Evolutionary conservation across 148 eudicot genomes (phyloP), one percentile per base, ranked within the genome.

Genomic region (Linanthus parryae): DNA sequence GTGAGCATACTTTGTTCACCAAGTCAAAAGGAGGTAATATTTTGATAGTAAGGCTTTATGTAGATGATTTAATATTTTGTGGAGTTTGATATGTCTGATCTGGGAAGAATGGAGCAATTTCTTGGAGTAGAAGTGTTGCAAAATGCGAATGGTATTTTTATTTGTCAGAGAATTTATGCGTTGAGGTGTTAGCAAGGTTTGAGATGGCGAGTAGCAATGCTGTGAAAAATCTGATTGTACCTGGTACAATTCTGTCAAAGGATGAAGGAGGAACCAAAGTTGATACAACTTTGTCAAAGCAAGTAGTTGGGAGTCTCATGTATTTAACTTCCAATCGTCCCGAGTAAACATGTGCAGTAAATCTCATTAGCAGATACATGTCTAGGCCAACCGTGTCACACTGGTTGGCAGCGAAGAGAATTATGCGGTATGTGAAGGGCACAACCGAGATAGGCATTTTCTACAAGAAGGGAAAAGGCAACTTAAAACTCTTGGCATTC

Each of bases 81-180:
- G 7, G 22, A 56, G 20, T 56, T 56, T 41, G 61, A 40, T 10
- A 56, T 56, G 61, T 22, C 61, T 40, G 61, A 56, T 56, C 14
- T 56, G 20, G 61, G 45, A 15, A 37, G 19, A 24, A 54, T 54
- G 59, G 11, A 21, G 11, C 24, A 54, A 7, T 54, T 54, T 25
- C 34, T 40, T 3, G 50, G 34, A 3, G 26, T 56, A 3, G 61
- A 56, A 26, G 61, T 56, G 14, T 22, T 41, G 9, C 34, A 56
- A 10, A 12, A 12, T 21, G 0, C 12, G 8, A 19, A 13, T 40
- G 50, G 61, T 9, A 26, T 56, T 23, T 40, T 12, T 44, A 56
- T 56, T 31, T 20, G 11, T 11, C 9, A 43, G 48, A n/a, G n/a
- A n/a, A n/a, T n/a, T n/a, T n/a, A n/a, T n/a, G n/a, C n/a, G n/a